A percentile compares a stretch with the other conserved stretches of the same genome.
These are phyloP conservation scores for Solanum dulcamara DNA, from an alignment of 257 asterid species.

Conservation along the genomic window DNA sequence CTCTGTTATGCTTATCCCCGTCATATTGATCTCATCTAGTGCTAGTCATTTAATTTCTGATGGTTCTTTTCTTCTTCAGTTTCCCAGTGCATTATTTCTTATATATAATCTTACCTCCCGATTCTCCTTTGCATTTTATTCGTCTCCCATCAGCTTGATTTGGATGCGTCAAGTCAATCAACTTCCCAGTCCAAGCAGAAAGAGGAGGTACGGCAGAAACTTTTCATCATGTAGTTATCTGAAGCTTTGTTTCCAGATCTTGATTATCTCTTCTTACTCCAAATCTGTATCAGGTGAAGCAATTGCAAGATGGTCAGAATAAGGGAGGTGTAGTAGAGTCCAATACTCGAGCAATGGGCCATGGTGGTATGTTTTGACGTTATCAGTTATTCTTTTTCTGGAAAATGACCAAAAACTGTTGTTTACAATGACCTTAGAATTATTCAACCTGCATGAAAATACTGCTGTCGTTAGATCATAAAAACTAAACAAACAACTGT, in stretches of 20 bases:
- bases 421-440: not conserved
- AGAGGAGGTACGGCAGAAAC: slow-evolving; percentile 25
- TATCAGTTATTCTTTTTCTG: not conserved
- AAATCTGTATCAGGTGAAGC: slow-evolving; percentile 18
- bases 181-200: slow-evolving; percentile 22
- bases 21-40: not conserved
- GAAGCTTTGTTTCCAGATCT: not conserved
- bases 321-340: slow-evolving; percentile 4
- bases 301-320: slow-evolving; percentile 31
- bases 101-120: not conserved
- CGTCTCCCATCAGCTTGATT: slow-evolving; percentile 32
- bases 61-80: not conserved
- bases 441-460: not conserved
- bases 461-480: not conserved
- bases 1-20: not conserved
- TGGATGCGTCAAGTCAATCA: slow-evolving; percentile 33
- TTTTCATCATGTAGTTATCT: not conserved
- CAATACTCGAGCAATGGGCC: not conserved
- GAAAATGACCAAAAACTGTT: not conserved
- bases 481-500: not conserved
- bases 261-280: slow-evolving; percentile 5
- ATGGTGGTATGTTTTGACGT: slow-evolving; percentile 14
- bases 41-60: not conserved
- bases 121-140: not conserved
- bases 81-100: not conserved